Conservation (phyloP, 306 rosid species). For the Corylus heterophylla region DNA sequence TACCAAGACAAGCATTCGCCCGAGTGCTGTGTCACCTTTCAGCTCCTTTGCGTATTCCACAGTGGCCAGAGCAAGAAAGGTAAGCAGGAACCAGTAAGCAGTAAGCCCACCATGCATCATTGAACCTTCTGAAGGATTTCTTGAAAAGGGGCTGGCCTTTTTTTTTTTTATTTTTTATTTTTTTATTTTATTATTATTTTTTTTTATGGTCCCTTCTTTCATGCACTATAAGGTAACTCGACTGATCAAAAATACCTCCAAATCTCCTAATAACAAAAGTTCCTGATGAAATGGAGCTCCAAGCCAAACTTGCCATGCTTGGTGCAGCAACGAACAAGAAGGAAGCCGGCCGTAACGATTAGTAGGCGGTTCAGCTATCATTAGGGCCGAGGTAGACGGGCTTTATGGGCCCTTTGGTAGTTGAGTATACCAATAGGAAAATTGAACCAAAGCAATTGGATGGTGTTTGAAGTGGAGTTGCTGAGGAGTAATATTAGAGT, state of each 20-base stretch:
- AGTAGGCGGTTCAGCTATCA: too few relatives aligned
- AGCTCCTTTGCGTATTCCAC: constrained; percentile 43
- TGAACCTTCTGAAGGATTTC: constrained; percentile 48
- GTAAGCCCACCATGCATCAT: constrained; percentile 49
- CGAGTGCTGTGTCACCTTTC: constrained; percentile 30
- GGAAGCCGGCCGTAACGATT: constrained; percentile 40
- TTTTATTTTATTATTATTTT: too few relatives aligned
- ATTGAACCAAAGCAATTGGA: too few relatives aligned
- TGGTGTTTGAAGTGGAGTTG: too few relatives aligned
- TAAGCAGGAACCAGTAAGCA: constrained; percentile 50
- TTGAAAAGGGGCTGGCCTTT: constrained; percentile 47
- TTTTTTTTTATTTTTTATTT: too few relatives aligned
- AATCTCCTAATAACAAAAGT: constrained; percentile 11
- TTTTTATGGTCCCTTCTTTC: too few relatives aligned
- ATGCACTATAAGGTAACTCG: too few relatives aligned
- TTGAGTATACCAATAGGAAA: too few relatives aligned
- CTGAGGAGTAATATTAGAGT: too few relatives aligned
- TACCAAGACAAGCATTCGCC: constrained; percentile 36
- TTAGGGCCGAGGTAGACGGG: too few relatives aligned
- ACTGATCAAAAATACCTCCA: too few relatives aligned
- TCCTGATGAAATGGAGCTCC: constrained; percentile 47
- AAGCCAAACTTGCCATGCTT: constrained; percentile 59
- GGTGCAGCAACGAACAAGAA: constrained; percentile 56
- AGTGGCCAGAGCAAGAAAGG: constrained; percentile 50
- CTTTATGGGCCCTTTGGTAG: too few relatives aligned